A percentile compares a stretch with the other conserved stretches of the same genome.
phyloP scores from a whole-genome alignment of 1,284 basidiomycete genomes.

The Phellopilus nigrolimitatus region DNA sequence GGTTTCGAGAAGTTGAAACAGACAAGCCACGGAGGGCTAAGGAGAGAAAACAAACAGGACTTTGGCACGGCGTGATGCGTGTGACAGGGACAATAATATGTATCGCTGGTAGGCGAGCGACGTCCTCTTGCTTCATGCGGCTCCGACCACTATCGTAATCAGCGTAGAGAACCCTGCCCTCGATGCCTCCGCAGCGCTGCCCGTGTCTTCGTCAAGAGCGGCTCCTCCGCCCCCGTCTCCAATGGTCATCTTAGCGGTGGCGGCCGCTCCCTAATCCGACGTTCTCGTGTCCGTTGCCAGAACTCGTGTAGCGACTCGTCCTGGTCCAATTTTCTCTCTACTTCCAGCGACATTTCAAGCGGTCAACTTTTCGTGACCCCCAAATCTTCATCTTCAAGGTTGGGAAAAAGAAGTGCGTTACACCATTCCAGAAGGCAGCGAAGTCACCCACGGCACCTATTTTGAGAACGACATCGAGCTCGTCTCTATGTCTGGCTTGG shows the following conservation, averaged over 20 bases:
- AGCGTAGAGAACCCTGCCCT: constrained; percentile 7
- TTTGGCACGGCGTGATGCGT: too few relatives aligned
- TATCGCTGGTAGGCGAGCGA: not conserved
- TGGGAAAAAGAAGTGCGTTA: constrained; percentile 40
- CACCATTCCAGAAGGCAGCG: constrained; percentile 25
- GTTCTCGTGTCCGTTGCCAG: constrained; percentile 15
- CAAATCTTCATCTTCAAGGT: constrained; percentile 59
- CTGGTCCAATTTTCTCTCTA: constrained; percentile 15
- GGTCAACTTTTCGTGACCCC: constrained; percentile 29
- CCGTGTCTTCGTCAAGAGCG: not conserved
- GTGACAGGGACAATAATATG: constrained; percentile 3
- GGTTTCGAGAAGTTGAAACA: too few relatives aligned
- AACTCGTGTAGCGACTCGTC: constrained; percentile 11
- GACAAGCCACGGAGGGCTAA: too few relatives aligned
- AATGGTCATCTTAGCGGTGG: constrained; percentile 9
- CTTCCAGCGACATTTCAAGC: constrained; percentile 18
- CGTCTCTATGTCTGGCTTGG: constrained; percentile 39
- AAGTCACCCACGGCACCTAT: constrained; percentile 40
- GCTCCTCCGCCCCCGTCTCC: not conserved
- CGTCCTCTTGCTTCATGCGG: constrained; percentile 8
- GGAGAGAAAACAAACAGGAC: too few relatives aligned
- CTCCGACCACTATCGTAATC: constrained; percentile 17
- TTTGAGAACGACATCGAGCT: constrained; percentile 59
- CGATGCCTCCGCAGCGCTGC: constrained; percentile 8
- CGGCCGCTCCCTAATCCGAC: constrained; percentile 10